Evolutionary conservation across 2,329 filamentous ascomycete species (phyloP).

Genomic region (Phialemonium atrogriseum): DNA sequence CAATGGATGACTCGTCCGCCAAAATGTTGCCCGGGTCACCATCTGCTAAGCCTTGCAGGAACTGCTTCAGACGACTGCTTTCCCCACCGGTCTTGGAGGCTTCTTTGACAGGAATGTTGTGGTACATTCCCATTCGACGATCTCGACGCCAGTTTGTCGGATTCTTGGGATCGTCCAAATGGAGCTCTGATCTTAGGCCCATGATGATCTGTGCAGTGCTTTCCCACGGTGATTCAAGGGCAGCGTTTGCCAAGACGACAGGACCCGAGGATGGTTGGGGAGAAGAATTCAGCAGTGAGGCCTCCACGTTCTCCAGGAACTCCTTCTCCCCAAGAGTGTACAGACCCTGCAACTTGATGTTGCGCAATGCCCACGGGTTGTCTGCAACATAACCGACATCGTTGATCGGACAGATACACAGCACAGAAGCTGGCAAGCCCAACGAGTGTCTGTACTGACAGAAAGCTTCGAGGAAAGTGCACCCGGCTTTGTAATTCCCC

Average conservation of each 20-base stretch:
- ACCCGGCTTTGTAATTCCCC: conserved; percentile 4
- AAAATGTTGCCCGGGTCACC: conserved; percentile 21
- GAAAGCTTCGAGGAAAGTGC: conserved; percentile 25
- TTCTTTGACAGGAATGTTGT: conserved; percentile 14
- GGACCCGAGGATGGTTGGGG: conserved; percentile 9
- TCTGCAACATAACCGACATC: conserved; percentile 18
- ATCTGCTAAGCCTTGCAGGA: conserved; percentile 9
- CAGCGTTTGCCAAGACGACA: conserved; percentile 15
- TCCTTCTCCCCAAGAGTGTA: conserved; percentile 12
- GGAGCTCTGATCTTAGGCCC: conserved; percentile 14
- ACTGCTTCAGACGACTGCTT: conserved; percentile 8
- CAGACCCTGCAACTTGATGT: conserved; percentile 8
- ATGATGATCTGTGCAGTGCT: conserved; percentile 14
- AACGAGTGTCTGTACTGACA: conserved; percentile 21
- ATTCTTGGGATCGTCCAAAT: conserved; percentile 15
- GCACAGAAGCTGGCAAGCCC: conserved; percentile 22
- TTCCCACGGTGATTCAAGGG: conserved; percentile 3
- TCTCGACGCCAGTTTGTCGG: conserved; percentile 19
- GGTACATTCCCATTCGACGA: conserved; percentile 19
- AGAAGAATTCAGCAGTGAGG: no score
- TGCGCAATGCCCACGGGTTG: conserved; percentile 6
- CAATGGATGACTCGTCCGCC: no score
- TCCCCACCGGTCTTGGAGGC: conserved; percentile 3
- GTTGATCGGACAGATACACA: conserved; percentile 26
- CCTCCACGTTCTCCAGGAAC: conserved; percentile 12